These are phyloP conservation scores for Syzygium syzygioides DNA, from an alignment of 441 rosid genomes.

Conservation along the genomic window DNA sequence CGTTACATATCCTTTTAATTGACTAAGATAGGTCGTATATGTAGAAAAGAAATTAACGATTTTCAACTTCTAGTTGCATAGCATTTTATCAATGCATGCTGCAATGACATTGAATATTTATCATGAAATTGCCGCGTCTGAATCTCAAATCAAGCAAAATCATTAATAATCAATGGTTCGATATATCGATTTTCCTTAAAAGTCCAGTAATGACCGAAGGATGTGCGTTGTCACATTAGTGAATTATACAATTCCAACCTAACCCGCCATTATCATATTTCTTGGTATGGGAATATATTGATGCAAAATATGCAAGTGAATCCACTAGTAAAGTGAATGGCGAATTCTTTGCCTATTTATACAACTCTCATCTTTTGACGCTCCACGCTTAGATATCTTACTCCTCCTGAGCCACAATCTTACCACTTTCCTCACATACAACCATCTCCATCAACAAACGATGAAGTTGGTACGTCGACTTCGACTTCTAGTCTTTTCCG, in stretches of 20 bases:
- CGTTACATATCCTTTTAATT: not conserved
- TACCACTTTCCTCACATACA: not conserved
- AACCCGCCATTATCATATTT: not conserved
- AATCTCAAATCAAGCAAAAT: not conserved
- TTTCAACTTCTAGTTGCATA: not conserved
- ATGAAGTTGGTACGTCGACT: not conserved
- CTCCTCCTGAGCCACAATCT: not conserved
- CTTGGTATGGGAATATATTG: not conserved
- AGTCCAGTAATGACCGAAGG: not conserved
- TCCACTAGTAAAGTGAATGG: not conserved
- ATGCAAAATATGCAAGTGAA: not conserved
- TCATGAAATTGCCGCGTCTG: not conserved
- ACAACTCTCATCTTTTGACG: not conserved
- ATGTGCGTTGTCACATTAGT: not conserved
- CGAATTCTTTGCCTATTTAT: not conserved
- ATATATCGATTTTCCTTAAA: not conserved
- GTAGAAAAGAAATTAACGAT: not conserved
- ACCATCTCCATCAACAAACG: not conserved
- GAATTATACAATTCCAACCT: not conserved
- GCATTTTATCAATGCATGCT: not conserved
- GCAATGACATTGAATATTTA: not conserved
- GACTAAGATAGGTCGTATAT: not conserved
- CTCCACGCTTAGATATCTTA: not conserved
- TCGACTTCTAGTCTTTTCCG: not conserved
- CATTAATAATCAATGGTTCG: not conserved